Base-by-base conservation (phyloP, 148 eudicot genomes). In the Rhododendron williamsianum region DNA sequence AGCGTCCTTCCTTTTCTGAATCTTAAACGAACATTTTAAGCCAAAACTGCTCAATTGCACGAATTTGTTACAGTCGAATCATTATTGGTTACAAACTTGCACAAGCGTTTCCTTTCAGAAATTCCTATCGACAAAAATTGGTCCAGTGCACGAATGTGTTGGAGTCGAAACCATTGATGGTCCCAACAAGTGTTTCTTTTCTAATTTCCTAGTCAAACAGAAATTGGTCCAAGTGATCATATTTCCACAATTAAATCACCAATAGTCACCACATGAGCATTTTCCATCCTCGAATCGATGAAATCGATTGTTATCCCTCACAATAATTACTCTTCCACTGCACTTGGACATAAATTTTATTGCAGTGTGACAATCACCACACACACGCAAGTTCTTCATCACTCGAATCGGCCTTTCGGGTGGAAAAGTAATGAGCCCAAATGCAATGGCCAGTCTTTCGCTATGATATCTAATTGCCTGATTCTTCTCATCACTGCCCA, bases 321-420 rank as follows among this genome's bases (percentile, higher is more conserved):
- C 94, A 25, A 93, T 93, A 84, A 96, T 95, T 6, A 89, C 88
- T 88, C 98, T 91, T 45, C 95, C 88, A 0, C 92, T 89, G 88
- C 95, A 93, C 85, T 84, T 94, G 11, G 98, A 93, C 91, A 96
- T 93, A 86, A 88, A 92, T 89, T 96, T 96, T 84, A 96, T 94
- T 10, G 98, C 98, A 69, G 84, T 89, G 88, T 96, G 98, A 86
- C 98, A 96, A 90, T 96, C 98, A 80, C 96, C 98, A 82, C 98
- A 96, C 6, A 96, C 91, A 19, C 98, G 95, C 93, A 96, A 89
- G 88, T 96, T 96, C 87, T 94, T 96, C 98, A 96, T 93, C 41
- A 96, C 90, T 80, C 98, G 90, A 60, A 96, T 96, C 46, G 94
- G 92, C 86, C 95, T 90, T 30, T 91, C 91, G 15, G 87, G 88